These are phyloP conservation scores for Mycena metata DNA, from an alignment of 768 basidiomycete genomes.

Conservation along the genomic window DNA sequence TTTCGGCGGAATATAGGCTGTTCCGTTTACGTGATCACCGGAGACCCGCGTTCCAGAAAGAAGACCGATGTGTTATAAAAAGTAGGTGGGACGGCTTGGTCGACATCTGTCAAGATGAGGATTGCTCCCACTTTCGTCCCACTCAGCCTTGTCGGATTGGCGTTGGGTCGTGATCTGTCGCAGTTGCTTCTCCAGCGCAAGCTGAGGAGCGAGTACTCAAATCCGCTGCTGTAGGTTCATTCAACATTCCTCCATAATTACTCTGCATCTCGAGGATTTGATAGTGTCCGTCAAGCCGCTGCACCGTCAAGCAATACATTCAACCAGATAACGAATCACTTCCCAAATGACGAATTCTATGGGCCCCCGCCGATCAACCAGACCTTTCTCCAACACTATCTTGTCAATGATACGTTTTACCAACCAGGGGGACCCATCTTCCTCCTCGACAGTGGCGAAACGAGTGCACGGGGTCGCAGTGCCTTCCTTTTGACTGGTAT, in stretches of 20 bases:
- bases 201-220: slow-evolving; percentile 5
- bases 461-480: slow-evolving; percentile 24
- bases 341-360: slow-evolving; percentile 33
- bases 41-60: slow-evolving; percentile 4
- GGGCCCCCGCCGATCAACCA: slow-evolving; percentile 26
- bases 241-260: slow-evolving; percentile 10
- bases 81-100: too few species aligned
- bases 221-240: slow-evolving; percentile 6
- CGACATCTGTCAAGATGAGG: slow-evolving; percentile 28
- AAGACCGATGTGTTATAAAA: too few species aligned
- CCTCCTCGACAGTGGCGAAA: slow-evolving; percentile 33
- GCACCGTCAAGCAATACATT: slow-evolving; percentile 20
- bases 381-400: slow-evolving; percentile 27
- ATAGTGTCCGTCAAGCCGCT: slow-evolving; percentile 14
- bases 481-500: slow-evolving; percentile 23
- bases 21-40: slow-evolving; percentile 1
- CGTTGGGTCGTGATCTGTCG: slow-evolving; percentile 22
- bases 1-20: neutral
- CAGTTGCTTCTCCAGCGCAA: slow-evolving; percentile 27
- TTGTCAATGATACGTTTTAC: slow-evolving; percentile 35
- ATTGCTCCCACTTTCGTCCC: slow-evolving; percentile 12
- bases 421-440: slow-evolving; percentile 31
- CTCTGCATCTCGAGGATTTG: slow-evolving; percentile 10
- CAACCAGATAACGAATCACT: slow-evolving; percentile 34
- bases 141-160: slow-evolving; percentile 13